Percentiles rank a stretch among this genome's conserved stretches.
phyloP scores from a whole-genome alignment of 208 protist genomes.

The Wallacemonas sp. region DNA sequence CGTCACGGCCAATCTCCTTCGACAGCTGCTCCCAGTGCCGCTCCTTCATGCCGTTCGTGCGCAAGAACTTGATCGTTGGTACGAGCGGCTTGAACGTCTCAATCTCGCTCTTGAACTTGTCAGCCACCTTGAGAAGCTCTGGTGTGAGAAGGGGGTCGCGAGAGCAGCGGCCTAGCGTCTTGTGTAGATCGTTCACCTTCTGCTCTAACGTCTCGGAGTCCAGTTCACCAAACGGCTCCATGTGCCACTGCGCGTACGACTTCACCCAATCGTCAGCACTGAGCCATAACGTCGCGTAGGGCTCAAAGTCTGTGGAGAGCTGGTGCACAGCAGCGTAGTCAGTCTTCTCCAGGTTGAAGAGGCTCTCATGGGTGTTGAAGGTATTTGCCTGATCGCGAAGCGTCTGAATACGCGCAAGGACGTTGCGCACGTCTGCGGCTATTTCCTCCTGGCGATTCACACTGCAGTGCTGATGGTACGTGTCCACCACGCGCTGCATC shows the following conservation, averaged over 20 bases:
- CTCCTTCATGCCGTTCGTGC: conserved; percentile 95
- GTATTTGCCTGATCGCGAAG: conserved; percentile 84
- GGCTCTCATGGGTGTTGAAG: conserved; percentile 94
- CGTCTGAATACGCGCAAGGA: conserved; percentile 87
- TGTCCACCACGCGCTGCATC: conserved; percentile 70
- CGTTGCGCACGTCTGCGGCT: conserved; percentile 79
- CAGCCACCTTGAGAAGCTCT: conserved; percentile 86
- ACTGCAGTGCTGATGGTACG: conserved; percentile 91
- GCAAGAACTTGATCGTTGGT: conserved; percentile 94
- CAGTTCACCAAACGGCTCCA: conserved; percentile 77
- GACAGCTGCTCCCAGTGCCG: conserved; percentile 95
- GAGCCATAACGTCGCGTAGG: conserved; percentile 95
- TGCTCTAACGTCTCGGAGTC: conserved; percentile 93
- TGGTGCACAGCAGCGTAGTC: conserved; percentile 91
- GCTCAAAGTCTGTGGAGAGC: conserved; percentile 94
- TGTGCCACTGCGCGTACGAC: conserved; percentile 82
- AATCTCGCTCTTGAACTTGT: conserved; percentile 85
- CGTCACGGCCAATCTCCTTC: conserved; percentile 90
- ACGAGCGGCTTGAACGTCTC: conserved; percentile 96
- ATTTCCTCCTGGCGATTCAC: conserved; percentile 85
- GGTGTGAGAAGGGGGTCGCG: conserved; percentile 81
- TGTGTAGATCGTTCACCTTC: conserved; percentile 69
- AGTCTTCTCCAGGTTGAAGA: conserved; percentile 94
- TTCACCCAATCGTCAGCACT: conserved; percentile 90
- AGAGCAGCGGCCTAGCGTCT: conserved; percentile 86